A percentile compares a stretch with the other conserved stretches of the same genome.
Conservation (phyloP, 192 early-diverging fungal genomes). For the Coemansia javaensis region DNA sequence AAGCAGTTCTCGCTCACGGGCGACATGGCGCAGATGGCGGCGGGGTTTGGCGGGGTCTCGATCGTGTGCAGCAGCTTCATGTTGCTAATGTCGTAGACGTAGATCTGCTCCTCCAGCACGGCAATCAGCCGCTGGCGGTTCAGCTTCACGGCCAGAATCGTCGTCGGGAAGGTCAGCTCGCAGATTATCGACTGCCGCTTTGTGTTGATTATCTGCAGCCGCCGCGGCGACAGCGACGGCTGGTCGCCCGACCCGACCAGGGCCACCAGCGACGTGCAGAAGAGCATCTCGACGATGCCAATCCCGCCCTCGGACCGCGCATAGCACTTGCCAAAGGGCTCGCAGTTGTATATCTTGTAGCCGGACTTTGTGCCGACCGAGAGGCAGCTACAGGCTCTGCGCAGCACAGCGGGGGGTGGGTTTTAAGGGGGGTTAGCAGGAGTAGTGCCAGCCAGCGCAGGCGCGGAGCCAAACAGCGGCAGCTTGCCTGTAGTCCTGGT, state of each 20-base stretch:
- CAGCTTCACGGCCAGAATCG: conserved; percentile 91
- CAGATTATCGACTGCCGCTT: conserved; percentile 98
- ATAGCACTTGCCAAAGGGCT: conserved; percentile 94
- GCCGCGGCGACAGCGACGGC: conserved; percentile 76
- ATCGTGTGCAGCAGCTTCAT: conserved; percentile 97
- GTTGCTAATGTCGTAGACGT: conserved; percentile 96
- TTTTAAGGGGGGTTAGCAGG: not conserved
- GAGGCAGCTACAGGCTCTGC: conserved; percentile 61
- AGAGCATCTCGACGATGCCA: conserved; percentile 96
- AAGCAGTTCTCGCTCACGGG: conserved; percentile 92
- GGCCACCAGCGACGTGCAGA: conserved; percentile 93
- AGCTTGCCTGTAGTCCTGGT: conserved; percentile 70
- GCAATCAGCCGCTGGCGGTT: conserved; percentile 92
- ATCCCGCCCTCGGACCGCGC: conserved; percentile 85
- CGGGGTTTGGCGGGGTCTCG: conserved; percentile 88
- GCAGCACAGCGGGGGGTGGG: no score
- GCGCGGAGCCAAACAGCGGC: not conserved
- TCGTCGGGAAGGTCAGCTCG: conserved; percentile 89
- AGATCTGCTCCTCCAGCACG: conserved; percentile 93
- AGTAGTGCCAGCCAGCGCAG: not conserved
- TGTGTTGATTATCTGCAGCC: conserved; percentile 93
- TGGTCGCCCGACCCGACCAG: conserved; percentile 92
- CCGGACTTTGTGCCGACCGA: conserved; percentile 78
- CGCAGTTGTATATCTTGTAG: conserved; percentile 96
- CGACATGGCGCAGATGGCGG: conserved; percentile 86